Evolutionary conservation across 345 rosid genomes (phyloP), one percentile per base, ranked within the genome.

Genomic region (Clarkia xantiana): DNA sequence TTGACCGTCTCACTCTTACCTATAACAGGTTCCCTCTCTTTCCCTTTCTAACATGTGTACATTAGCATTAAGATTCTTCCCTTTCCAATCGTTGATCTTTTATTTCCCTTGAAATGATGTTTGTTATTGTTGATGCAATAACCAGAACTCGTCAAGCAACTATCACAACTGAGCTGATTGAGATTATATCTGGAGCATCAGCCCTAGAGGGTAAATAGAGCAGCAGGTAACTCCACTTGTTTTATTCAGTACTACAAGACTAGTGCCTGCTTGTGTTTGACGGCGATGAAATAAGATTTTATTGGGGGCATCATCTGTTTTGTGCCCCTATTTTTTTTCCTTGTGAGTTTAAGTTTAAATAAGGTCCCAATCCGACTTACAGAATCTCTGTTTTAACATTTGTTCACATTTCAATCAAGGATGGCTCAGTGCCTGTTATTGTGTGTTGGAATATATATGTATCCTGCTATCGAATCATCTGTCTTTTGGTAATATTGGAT

Each of bases 131-230:
- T 11, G 19, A 55, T 25, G 44, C 56, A 59, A 59, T 36, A 51
- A 52, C 13, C 78, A 91, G 96, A 68, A 91, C 98, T 61, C 98
- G 98, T 53, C 98, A 91, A 84, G 98, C 98, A 41, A 68, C 98
- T 2, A 91, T 91, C 58, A 91, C 98, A 34, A 91, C 98, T 0
- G 98, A 91, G 65, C 71, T 91, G 80, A 91, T 65, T 58, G 98
- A 91, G 71, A 91, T 91, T 76, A 91, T 91, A 45, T 91, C 98
- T 14, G 98, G 96, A 71, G 94, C 91, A 50, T 71, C 96, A 20
- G 98, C 94, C 23, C 56, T 91, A 57, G 86, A 81, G 72, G 80
- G 83, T 58, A 78, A 56, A 63, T 57, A 38, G 45, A 40, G n/a
- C 44, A 64, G 39, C 18, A 29, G 22, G 46, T 42, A 18, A 19